Percentiles rank a stretch among this genome's conserved stretches.
These are phyloP conservation scores for Butyriboletus appendiculatus DNA, from an alignment of 1,284 basidiomycete genomes.

Conservation along the genomic window DNA sequence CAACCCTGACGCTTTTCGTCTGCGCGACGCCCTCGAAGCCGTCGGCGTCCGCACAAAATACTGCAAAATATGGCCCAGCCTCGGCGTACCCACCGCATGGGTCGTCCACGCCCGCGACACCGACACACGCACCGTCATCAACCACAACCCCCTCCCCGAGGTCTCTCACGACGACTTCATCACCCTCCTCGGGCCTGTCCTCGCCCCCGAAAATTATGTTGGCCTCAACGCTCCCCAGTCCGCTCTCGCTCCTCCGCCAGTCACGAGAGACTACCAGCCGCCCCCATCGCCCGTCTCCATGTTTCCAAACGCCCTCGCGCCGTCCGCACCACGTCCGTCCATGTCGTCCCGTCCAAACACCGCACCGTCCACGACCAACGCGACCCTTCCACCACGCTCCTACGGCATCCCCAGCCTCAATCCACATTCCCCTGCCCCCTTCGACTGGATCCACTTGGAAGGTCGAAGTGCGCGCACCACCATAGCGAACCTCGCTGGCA, in stretches of 20 bases:
- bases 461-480: conserved; percentile 75
- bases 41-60: conserved; percentile 69
- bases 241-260: conserved; percentile 20
- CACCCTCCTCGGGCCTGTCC: conserved; percentile 68
- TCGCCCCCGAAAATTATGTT: conserved; percentile 74
- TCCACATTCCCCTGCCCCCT: conserved; percentile 66
- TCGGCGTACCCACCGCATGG: conserved; percentile 80
- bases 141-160: conserved; percentile 83
- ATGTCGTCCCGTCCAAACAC: conserved; percentile 27
- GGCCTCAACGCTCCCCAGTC: conserved; percentile 17
- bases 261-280: conserved; percentile 28
- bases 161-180: conserved; percentile 84
- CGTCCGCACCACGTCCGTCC: conserved; percentile 33
- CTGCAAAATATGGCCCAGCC: conserved; percentile 70
- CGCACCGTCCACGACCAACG: conserved; percentile 11
- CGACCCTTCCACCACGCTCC: conserved; percentile 6
- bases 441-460: conserved; percentile 84
- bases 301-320: conserved; percentile 37
- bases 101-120: conserved; percentile 73
- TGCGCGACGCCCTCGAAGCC: conserved; percentile 63
- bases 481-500: conserved; percentile 68
- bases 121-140: conserved; percentile 66
- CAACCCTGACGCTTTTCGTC: conserved; percentile 62
- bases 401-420: conserved; percentile 35
- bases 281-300: conserved; percentile 39